These are phyloP conservation scores for Suhomyces kunorum DNA, from an alignment of 1,139 yeast species.

Conservation along the genomic window DNA sequence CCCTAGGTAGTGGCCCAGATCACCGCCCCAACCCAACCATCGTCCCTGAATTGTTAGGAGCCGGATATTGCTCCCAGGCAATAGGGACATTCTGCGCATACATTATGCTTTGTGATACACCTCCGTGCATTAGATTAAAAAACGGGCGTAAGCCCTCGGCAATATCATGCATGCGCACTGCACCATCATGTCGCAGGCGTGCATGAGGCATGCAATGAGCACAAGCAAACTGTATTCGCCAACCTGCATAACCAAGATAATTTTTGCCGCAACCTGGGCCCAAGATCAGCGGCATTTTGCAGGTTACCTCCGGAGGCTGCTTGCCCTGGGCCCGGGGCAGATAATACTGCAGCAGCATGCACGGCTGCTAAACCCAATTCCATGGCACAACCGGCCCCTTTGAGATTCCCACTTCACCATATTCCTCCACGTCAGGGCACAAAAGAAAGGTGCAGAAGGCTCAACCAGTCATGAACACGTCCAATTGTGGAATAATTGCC, in stretches of 20 bases:
- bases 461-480: background rate
- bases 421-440: no score
- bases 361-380: background rate
- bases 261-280: background rate
- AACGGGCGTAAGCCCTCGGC: background rate
- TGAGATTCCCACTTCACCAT: no score
- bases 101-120: background rate
- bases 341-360: background rate
- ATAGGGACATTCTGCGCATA: background rate
- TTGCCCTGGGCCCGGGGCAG: no score
- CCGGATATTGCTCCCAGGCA: background rate
- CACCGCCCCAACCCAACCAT: background rate
- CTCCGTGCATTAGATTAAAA: background rate
- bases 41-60: background rate
- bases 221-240: background rate
- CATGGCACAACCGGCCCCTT: background rate
- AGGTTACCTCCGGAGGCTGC: no score
- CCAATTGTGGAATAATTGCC: no score
- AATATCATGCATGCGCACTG: background rate
- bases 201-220: no score
- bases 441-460: background rate
- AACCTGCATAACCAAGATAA: background rate
- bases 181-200: no score
- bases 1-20: no score
- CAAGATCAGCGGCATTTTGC: background rate